These are phyloP conservation scores for Scedosporium apiospermum DNA, from an alignment of 2,329 filamentous ascomycete species.

Conservation along the genomic window DNA sequence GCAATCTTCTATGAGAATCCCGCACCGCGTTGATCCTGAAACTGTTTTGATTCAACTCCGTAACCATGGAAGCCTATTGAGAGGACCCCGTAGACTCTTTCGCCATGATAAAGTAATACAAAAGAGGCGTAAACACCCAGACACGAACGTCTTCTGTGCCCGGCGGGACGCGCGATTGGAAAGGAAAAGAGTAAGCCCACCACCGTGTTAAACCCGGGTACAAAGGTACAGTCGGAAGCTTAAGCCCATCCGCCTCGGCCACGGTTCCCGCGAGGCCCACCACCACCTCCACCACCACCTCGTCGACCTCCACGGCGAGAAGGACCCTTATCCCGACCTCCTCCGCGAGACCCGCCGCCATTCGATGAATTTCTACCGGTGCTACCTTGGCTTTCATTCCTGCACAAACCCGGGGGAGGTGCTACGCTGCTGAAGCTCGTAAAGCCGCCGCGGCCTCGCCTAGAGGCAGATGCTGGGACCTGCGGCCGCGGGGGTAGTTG, in stretches of 20 bases:
- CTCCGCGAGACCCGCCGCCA: background rate
- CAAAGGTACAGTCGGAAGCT: background rate
- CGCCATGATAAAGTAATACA: background rate
- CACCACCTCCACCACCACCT: background rate
- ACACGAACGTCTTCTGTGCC: background rate
- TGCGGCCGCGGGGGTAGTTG: slow-evolving; percentile 1
- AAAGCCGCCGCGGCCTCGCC: background rate
- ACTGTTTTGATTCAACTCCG: background rate
- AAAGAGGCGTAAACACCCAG: background rate
- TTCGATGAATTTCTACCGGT: background rate
- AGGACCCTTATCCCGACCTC: background rate
- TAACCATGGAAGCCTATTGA: background rate
- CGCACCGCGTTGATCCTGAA: background rate
- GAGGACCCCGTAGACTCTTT: background rate
- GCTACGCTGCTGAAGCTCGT: background rate
- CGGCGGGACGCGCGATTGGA: background rate
- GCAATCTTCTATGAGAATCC: background rate
- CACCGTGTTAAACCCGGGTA: background rate
- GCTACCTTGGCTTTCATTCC: background rate
- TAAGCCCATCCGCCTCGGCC: background rate
- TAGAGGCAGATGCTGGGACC: background rate
- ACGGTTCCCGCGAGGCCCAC: background rate
- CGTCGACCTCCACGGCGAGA: background rate
- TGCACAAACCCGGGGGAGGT: background rate
- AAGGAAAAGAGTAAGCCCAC: background rate